A percentile compares a stretch with the other conserved stretches of the same genome.
Evolutionary conservation across 139 green algal species (phyloP).

Genomic region (Volvox africanus): DNA sequence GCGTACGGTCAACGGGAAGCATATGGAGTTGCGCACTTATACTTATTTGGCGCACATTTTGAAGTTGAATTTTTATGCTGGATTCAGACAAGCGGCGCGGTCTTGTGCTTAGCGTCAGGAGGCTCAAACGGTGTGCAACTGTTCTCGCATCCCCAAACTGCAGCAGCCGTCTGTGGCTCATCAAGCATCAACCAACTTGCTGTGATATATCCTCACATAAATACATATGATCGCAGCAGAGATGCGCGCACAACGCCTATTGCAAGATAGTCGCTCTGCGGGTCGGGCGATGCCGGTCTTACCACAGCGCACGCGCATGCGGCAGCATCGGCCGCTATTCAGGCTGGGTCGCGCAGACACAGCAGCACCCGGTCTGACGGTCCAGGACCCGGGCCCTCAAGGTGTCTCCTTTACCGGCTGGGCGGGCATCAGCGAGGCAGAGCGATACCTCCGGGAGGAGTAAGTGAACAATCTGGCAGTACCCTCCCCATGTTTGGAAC

Average conservation of each 20-base stretch:
- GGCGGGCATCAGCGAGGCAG: background rate
- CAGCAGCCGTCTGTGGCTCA: too few relatives aligned
- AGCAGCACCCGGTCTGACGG: background rate
- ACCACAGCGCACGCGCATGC: background rate
- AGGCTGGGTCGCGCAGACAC: background rate
- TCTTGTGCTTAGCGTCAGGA: too few relatives aligned
- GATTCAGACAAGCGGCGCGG: too few relatives aligned
- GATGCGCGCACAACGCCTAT: background rate
- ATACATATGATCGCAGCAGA: background rate
- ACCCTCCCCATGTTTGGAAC: too few relatives aligned
- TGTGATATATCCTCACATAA: background rate
- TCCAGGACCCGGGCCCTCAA: background rate
- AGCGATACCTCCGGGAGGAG: constrained; percentile 29
- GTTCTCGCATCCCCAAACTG: too few relatives aligned
- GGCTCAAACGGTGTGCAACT: too few relatives aligned
- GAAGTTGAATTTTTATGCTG: too few relatives aligned
- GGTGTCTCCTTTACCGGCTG: constrained; percentile 25
- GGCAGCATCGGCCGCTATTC: background rate
- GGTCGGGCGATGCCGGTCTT: background rate
- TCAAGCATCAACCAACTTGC: too few relatives aligned
- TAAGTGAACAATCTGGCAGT: background rate
- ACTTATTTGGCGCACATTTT: too few relatives aligned
- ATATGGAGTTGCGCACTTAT: too few relatives aligned
- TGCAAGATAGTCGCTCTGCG: background rate
- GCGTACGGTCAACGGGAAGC: background rate